Base-by-base conservation (phyloP, 495 filamentous ascomycete species). In the Barbatosphaeria neglecta region DNA sequence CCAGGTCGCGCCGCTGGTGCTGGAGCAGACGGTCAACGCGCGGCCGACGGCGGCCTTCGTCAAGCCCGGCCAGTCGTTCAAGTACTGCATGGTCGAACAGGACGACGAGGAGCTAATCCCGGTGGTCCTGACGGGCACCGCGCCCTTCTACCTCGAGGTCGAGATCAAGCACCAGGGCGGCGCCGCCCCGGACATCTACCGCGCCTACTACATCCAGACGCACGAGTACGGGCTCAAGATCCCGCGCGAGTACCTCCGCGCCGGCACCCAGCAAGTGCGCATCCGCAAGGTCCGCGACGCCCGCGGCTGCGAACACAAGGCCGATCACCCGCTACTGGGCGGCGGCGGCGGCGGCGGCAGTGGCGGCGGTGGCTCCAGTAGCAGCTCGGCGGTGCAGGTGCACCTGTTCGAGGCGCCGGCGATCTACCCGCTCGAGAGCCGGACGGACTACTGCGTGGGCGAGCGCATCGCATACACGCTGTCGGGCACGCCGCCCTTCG, bases 51-150 rank as follows among this genome's bases (percentile, higher is more conserved):
- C 87, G 18, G 67, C 70, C 11, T 97, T 98, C 54, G 74, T 74
- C 44, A 84, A 86, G 49, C 87, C 88, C 2, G 90, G 87, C n/a
- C 90, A 89, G 60, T 87, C 88, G 4, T 95, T 95, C 68, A 92
- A 86, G 49, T 95, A 87, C 64, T 98, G 92, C 68, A 82, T 87
- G 53, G 80, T 84, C 31, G 87, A 93, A 47, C 72, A 80, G n/a
- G 75, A 72, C 37, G 81, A 80, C 35, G 84, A 88, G 44, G 88
- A 97, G 58, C 74, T 81, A 9, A 89, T 98, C 46, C 89, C 92
- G 0, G 80, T 98, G 37, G 80, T 74, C 0, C 69, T 98, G 16
- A 80, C 80, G 37, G 92, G 92, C 22, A 66, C 77, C n/a, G 79
- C 92, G 4, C 92, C 92, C 0, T 98, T 98, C 65, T 81, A 79